Base-by-base conservation (phyloP, 805 yeast species). In the Kodamaea restingae region DNA sequence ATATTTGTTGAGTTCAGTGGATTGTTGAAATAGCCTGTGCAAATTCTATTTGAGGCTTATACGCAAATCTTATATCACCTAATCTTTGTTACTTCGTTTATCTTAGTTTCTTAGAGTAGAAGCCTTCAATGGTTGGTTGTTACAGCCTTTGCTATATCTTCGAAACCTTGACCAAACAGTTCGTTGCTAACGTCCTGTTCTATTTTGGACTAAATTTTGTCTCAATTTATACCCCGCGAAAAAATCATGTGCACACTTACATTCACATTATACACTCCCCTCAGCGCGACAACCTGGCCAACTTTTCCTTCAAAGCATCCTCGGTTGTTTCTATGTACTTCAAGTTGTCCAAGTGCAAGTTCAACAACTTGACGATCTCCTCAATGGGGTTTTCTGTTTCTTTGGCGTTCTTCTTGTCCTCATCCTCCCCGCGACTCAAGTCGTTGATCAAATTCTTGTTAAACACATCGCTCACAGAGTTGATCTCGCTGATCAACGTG, bases 341-440 rank as follows among this genome's bases (percentile, higher is more conserved):
- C 63, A 93, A 73, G 46, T 95, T 87, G 45, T 90, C 93, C 60
- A 93, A 68, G 60, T 93, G 98, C 33, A 87, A 78, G 56, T 91
- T 90, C 55, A 93, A 73, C 46, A 93, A 70, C 58, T 80, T 82
- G 21, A 93, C 82, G 45, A 91, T 76, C 55, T 82, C 88, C 48
- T 78, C 80, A 32, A 80, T 60, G 3, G 80, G 70, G 46, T 64
- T 71, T 18, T 67, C 75, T 14, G 46, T 35, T 12, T 46, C 55
- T 17, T 48, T 45, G 15, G 45, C 50, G 36, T 48, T 49, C 14
- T 36, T 42, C 24, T 54, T 57, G 36, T 55, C 59, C 15, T 51
- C 56, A 2, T 47, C 40, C 30, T 45, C 47, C 15, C 48, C 47
- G 15, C 1, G 54, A 49, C 36, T 38, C 27, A 58, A 50, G 20